Percentiles rank a stretch among this genome's conserved stretches.
Evolutionary conservation across 352 stramenopile species (phyloP).

Genomic region (Globisporangium rhizosaccharum): DNA sequence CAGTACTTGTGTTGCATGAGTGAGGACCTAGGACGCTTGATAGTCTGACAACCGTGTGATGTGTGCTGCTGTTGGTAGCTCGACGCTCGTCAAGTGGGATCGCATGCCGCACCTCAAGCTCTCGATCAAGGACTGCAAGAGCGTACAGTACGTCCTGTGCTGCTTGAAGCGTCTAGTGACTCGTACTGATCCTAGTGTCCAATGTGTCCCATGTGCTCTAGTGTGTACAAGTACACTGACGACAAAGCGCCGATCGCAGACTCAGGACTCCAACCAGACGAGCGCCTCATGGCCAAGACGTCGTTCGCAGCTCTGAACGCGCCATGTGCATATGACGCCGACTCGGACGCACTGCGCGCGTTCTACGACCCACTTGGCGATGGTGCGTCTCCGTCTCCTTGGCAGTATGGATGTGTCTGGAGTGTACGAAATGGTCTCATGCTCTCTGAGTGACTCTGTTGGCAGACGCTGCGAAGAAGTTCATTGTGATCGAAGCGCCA

Average conservation of each 20-base stretch:
- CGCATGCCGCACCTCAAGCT: constrained; percentile 12
- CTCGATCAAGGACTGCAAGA: constrained; percentile 3
- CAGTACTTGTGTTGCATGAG: background rate
- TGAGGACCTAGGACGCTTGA: constrained; percentile 4
- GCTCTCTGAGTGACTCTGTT: background rate
- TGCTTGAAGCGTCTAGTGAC: background rate
- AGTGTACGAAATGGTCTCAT: background rate
- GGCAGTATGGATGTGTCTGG: background rate
- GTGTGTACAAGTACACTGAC: constrained; percentile 9
- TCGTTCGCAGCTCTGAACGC: constrained; percentile 11
- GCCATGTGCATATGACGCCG: background rate
- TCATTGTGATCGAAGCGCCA: constrained; percentile 23
- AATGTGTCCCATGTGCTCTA: background rate
- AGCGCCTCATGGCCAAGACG: constrained; percentile 3
- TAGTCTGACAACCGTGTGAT: background rate
- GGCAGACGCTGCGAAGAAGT: constrained; percentile 29
- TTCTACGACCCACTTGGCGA: constrained; percentile 12
- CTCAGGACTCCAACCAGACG: background rate
- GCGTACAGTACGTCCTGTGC: constrained; percentile 11
- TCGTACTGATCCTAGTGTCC: background rate
- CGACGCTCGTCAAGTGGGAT: constrained; percentile 7
- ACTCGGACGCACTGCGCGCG: constrained; percentile 5
- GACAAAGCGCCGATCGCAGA: constrained; percentile 1
- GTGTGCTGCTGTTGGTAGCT: background rate
- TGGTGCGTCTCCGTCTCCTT: constrained; percentile 8